Base-by-base conservation (phyloP, 1,284 basidiomycete species). In the Heterobasidion irregulare region DNA sequence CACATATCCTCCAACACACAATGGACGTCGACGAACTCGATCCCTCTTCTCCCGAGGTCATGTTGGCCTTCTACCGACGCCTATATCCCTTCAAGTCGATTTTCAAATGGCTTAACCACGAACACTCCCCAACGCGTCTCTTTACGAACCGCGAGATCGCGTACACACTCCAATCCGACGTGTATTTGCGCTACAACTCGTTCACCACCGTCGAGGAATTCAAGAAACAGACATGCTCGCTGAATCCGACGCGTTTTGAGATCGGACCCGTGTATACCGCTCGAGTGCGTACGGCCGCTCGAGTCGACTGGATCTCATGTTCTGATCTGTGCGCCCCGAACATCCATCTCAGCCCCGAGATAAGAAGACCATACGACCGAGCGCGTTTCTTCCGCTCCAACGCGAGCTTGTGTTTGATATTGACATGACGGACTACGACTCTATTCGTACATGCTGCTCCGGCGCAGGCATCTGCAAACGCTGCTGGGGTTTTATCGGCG, bases 361-460 rank as follows among this genome's bases (percentile, higher is more conserved):
- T 74, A 89, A 86, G 65, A 97, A 96, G 68, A 90, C 90, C 0
- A 75, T 95, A 43, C 83, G 87, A 2, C 77, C 89, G 6, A 78
- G 83, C 7, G 82, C 83, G 2, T 88, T 98, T 64, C 78, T 80
- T 51, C 94, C 96, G 0, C 71, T 84, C 32, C 81, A 84, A 57
- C 89, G 97, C 59, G 96, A 99, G 70, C 85, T 99, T 35, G 97
- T 99, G 1, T 98, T 99, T 66, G 97, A 99, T 84, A 98, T 99
- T 68, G 96, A 99, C 72, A 98, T 99, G 95, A 97, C 96, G 15
- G 96, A 99, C 72, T 99, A 99, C 73, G 97, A 99, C 70, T 79
- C 88, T 57, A 84, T 99, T 64, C 86, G 97, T 53, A 98, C 93
- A 0, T 99, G 97, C 72, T 99, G 97, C 71, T 85, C 85, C 2